Percentiles rank a stretch among this genome's conserved stretches.
Conservation (phyloP, 2,329 filamentous ascomycete species). For the Cercospora sojina region DNA sequence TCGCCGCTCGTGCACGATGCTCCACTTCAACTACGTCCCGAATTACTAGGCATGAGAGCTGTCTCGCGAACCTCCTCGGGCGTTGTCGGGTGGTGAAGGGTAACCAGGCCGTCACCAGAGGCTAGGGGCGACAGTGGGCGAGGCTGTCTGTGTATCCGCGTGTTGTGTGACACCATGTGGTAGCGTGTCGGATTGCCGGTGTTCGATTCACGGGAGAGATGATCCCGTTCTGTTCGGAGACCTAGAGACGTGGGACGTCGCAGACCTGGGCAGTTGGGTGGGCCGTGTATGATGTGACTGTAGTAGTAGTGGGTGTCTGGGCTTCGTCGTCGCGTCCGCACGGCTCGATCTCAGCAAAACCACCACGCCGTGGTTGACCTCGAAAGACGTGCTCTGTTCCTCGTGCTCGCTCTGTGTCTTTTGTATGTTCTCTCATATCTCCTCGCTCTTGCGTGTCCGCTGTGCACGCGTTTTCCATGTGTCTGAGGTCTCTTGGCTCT, state of each 20-base stretch:
- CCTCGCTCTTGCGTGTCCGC: too few species aligned
- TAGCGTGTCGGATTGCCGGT: not conserved
- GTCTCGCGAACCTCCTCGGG: not conserved
- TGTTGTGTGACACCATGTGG: not conserved
- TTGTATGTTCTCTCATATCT: too few species aligned
- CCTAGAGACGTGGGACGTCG: not conserved
- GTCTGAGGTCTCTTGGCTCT: too few species aligned
- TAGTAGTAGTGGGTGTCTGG: too few species aligned
- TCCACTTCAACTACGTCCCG: constrained; percentile 60
- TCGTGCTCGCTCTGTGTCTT: too few species aligned
- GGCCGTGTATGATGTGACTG: too few species aligned
- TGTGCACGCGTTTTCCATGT: too few species aligned
- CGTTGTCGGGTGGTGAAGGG: not conserved
- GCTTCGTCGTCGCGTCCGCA: too few species aligned
- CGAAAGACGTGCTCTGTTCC: too few species aligned
- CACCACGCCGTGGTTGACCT: too few species aligned
- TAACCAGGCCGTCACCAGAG: not conserved
- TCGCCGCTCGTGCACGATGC: constrained; percentile 42
- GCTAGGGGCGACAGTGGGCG: not conserved
- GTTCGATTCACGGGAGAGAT: not conserved
- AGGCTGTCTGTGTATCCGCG: not conserved
- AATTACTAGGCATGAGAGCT: not conserved
- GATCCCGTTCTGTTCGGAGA: not conserved
- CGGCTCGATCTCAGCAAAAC: too few species aligned
- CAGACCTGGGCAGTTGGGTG: not conserved